A percentile compares a stretch with the other conserved stretches of the same genome.
These are phyloP conservation scores for Volvox africanus DNA, from an alignment of 139 green algal species.

Conservation along the genomic window DNA sequence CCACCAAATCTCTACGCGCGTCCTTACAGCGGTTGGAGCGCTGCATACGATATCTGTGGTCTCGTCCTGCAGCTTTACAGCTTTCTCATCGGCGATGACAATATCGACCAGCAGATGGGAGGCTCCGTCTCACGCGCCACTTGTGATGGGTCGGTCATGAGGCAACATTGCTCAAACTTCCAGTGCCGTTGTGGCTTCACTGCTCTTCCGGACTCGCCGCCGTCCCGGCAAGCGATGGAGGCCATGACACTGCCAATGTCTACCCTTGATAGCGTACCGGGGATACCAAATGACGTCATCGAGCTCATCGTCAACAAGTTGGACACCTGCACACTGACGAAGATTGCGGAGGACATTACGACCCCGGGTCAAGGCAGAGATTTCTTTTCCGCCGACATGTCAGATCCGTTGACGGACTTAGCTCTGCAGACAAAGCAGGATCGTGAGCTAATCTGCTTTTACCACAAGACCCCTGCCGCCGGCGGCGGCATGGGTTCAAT, in stretches of 20 bases:
- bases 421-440: neutral
- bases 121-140: neutral
- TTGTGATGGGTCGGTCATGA: neutral
- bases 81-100: constrained; percentile 51
- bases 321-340: neutral
- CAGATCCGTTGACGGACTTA: neutral
- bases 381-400: too few species aligned
- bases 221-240: too few species aligned
- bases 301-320: neutral
- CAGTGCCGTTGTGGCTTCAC: constrained; percentile 11
- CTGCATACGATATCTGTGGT: constrained; percentile 38
- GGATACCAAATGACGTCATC: too few species aligned
- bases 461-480: neutral
- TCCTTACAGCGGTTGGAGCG: constrained; percentile 46
- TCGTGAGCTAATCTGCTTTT: neutral
- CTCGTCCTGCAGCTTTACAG: constrained; percentile 52
- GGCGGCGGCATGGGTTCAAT: neutral
- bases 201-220: too few species aligned
- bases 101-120: constrained; percentile 38
- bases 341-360: neutral
- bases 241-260: too few species aligned
- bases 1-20: neutral
- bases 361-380: too few species aligned
- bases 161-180: neutral
- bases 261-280: too few species aligned